Percentiles rank a stretch among this genome's conserved stretches.
phyloP scores from a whole-genome alignment of 2,329 filamentous ascomycete genomes.

The Ceratocystis destructans region DNA sequence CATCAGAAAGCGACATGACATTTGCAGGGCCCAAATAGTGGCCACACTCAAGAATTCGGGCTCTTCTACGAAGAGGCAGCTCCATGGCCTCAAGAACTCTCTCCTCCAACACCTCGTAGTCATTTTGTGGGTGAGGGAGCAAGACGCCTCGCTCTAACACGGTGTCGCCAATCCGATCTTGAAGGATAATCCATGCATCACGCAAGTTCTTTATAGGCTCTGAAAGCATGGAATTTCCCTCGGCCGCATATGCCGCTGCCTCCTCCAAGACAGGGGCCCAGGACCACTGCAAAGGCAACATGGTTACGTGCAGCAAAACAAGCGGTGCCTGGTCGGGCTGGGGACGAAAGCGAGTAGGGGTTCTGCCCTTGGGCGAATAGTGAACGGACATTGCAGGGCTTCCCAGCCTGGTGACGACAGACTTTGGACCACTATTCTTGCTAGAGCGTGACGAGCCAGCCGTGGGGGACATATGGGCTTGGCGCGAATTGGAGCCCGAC shows the following conservation, averaged over 20 bases:
- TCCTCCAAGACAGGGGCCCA: slow-evolving; percentile 45
- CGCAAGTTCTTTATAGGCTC: slow-evolving; percentile 38
- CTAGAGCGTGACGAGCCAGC: slow-evolving; percentile 42
- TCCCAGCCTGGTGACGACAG: slow-evolving; percentile 41
- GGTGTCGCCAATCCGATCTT: slow-evolving; percentile 58
- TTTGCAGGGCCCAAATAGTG: slow-evolving; percentile 57
- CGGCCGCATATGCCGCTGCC: slow-evolving; percentile 22
- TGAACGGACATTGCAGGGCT: slow-evolving; percentile 40
- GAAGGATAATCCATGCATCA: slow-evolving; percentile 52
- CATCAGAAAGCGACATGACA: slow-evolving; percentile 30
- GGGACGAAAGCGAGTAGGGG: slow-evolving; percentile 44
- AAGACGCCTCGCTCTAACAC: slow-evolving; percentile 61
- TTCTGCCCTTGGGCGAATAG: slow-evolving; percentile 42
- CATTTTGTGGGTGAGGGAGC: slow-evolving; percentile 63
- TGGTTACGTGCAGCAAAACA: slow-evolving; percentile 63
- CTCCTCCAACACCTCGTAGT: slow-evolving; percentile 69
- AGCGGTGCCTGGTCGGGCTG: slow-evolving; percentile 51
- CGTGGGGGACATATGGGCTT: slow-evolving; percentile 59
- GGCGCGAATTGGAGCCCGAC: slow-evolving; percentile 54
- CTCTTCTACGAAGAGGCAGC: slow-evolving; percentile 48
- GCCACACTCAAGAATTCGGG: slow-evolving; percentile 59
- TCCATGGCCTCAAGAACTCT: slow-evolving; percentile 61
- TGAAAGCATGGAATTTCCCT: slow-evolving; percentile 24
- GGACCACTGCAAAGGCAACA: slow-evolving; percentile 54
- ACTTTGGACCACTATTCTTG: slow-evolving; percentile 33